phyloP scores from a whole-genome alignment of 1,139 yeast genomes.

The Debaryomyces coudertii region DNA sequence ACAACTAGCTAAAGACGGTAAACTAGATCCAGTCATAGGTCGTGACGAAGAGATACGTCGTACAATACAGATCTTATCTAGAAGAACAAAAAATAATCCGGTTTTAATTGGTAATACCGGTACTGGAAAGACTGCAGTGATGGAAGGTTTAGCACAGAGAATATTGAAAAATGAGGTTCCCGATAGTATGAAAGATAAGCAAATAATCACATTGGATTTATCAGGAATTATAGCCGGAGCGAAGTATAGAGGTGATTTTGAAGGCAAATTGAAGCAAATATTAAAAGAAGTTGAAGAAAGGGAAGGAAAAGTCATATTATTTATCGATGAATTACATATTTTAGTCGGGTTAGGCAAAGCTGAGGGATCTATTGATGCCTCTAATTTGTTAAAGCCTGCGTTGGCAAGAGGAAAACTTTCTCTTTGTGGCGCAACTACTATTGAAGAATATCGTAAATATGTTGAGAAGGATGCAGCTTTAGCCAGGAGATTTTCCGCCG shows the following conservation, averaged over 20 bases:
- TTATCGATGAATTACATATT: constrained; percentile 91
- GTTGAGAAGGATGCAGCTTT: constrained; percentile 92
- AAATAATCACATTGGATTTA: constrained; percentile 79
- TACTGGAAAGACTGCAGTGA: constrained; percentile 94
- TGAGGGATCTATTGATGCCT: constrained; percentile 95
- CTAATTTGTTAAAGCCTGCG: constrained; percentile 90
- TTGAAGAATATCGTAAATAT: constrained; percentile 83
- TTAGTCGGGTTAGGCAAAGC: constrained; percentile 91
- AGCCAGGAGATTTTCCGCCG: constrained; percentile 91
- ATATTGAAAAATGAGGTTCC: constrained; percentile 93
- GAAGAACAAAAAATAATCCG: constrained; percentile 94
- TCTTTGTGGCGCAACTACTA: constrained; percentile 95
- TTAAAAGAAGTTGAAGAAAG: constrained; percentile 86
- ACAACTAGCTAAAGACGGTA: constrained; percentile 83
- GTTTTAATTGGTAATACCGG: constrained; percentile 95
- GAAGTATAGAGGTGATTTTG: constrained; percentile 94
- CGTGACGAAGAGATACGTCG: constrained; percentile 93
- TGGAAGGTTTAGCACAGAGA: constrained; percentile 95
- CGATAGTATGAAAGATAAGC: constrained; percentile 84
- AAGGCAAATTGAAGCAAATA: constrained; percentile 81
- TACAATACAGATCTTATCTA: constrained; percentile 85
- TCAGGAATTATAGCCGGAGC: constrained; percentile 94
- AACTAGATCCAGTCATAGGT: constrained; percentile 95
- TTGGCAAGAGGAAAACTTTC: constrained; percentile 91
- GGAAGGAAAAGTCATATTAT: constrained; percentile 75